phyloP scores from a whole-genome alignment of 495 filamentous ascomycete genomes.

The Bathelium albidoporum region DNA sequence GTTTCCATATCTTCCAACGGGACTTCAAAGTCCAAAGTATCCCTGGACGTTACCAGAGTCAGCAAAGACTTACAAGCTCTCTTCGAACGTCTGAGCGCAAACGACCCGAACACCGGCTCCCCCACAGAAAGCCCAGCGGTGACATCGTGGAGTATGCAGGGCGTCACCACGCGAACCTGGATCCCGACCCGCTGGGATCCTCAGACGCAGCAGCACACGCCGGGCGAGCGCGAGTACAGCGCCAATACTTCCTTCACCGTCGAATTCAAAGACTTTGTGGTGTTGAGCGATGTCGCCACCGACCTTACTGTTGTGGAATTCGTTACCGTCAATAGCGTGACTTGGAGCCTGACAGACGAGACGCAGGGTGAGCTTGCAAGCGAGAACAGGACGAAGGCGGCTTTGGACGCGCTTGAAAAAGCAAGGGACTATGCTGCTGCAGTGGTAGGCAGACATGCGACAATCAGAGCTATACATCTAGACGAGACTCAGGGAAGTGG shows the following conservation, averaged over 20 bases:
- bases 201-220: neutral
- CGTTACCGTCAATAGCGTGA: constrained; percentile 1
- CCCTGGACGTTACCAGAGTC: neutral
- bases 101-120: neutral
- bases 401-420: neutral
- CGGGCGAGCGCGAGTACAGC: neutral
- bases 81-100: neutral
- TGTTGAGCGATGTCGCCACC: neutral
- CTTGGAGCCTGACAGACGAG: constrained; percentile 1
- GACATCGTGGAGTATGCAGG: neutral
- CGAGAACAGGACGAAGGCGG: neutral
- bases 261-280: constrained; percentile 4
- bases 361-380: neutral
- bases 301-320: neutral
- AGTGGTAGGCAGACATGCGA: neutral
- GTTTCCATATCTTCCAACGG: neutral
- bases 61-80: neutral
- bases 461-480: neutral
- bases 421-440: constrained; percentile 5
- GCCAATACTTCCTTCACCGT: constrained; percentile 5
- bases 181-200: neutral
- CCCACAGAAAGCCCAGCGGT: neutral
- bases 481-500: neutral
- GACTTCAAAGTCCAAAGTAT: neutral
- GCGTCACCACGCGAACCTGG: neutral